Percentiles rank a stretch among this genome's conserved stretches.
Evolutionary conservation across 768 basidiomycete species (phyloP).

Genomic region (Podaxis sp.): DNA sequence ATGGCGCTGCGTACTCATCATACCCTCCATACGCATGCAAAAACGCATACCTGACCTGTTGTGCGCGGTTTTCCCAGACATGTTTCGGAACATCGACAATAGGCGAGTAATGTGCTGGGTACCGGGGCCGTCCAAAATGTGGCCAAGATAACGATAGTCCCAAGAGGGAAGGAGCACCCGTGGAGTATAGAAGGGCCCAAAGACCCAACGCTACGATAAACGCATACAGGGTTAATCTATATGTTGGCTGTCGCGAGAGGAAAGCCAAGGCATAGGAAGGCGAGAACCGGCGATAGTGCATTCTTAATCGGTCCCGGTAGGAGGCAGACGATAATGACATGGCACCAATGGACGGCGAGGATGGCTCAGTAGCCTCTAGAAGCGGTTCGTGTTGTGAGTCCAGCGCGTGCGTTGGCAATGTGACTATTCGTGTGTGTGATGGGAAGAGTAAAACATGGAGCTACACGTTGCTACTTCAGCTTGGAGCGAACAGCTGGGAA

Average conservation of each 20-base stretch:
- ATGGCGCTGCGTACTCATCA: slow-evolving; percentile 52
- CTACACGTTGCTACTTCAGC: neutral
- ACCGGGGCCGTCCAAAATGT: slow-evolving; percentile 8
- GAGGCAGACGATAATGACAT: neutral
- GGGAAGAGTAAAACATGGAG: neutral
- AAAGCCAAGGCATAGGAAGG: slow-evolving; percentile 1
- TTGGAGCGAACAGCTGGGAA: neutral
- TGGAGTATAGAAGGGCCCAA: slow-evolving; percentile 23
- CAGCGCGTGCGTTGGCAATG: neutral
- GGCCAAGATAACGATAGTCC: slow-evolving; percentile 4
- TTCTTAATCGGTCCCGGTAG: slow-evolving; percentile 3
- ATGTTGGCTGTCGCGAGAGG: slow-evolving; percentile 21
- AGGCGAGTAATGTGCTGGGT: slow-evolving; percentile 9
- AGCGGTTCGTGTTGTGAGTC: neutral
- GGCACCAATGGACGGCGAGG: neutral
- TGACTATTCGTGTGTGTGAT: neutral
- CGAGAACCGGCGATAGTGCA: slow-evolving; percentile 9
- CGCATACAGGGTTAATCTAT: slow-evolving; percentile 26
- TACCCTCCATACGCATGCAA: slow-evolving; percentile 67
- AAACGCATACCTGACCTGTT: slow-evolving; percentile 58
- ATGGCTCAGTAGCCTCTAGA: neutral
- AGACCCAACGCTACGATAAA: slow-evolving; percentile 21
- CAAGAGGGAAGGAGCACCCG: slow-evolving; percentile 12
- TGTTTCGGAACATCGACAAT: slow-evolving; percentile 21
- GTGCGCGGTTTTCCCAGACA: slow-evolving; percentile 50